A percentile compares a stretch with the other conserved stretches of the same genome.
Evolutionary conservation across 768 basidiomycete species (phyloP).

Genomic region (Gelatoporia subvermispora): DNA sequence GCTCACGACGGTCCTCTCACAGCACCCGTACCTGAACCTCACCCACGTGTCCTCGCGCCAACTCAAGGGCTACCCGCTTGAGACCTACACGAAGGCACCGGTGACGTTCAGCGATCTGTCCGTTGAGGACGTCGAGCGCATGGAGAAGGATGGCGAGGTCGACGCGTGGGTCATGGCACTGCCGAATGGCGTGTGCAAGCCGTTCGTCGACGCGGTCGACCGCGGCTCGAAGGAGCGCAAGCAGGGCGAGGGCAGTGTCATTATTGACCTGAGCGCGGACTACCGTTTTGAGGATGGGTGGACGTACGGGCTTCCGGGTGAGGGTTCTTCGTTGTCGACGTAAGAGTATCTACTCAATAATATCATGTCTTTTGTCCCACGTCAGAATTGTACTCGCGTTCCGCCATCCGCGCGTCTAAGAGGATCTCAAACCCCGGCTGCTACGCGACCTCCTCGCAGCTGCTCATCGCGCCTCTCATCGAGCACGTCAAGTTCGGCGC

Average conservation of each 20-base stretch:
- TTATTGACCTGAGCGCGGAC: slow-evolving; percentile 93
- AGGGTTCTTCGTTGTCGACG: slow-evolving; percentile 46
- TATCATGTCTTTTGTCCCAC: slow-evolving; percentile 27
- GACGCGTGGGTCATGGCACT: slow-evolving; percentile 99
- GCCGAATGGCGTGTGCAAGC: slow-evolving; percentile 95
- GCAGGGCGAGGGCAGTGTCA: slow-evolving; percentile 55
- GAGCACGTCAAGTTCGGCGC: slow-evolving; percentile 54
- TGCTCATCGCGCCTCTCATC: slow-evolving; percentile 87
- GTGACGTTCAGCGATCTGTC: slow-evolving; percentile 82
- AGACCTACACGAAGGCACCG: slow-evolving; percentile 72
- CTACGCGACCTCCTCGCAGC: slow-evolving; percentile 90
- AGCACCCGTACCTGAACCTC: slow-evolving; percentile 85
- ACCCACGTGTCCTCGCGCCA: slow-evolving; percentile 97
- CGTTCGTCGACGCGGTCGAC: slow-evolving; percentile 94
- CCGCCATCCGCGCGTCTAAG: slow-evolving; percentile 60
- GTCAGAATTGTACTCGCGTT: slow-evolving; percentile 83
- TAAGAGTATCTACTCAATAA: slow-evolving; percentile 25
- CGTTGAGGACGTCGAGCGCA: slow-evolving; percentile 68
- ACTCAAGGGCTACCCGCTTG: slow-evolving; percentile 75
- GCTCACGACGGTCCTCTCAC: slow-evolving; percentile 77
- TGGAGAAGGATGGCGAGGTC: slow-evolving; percentile 87
- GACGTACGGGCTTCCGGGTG: slow-evolving; percentile 99
- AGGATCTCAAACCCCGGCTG: slow-evolving; percentile 97
- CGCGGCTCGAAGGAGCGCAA: slow-evolving; percentile 57
- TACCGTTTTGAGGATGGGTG: slow-evolving; percentile 92